phyloP scores from a whole-genome alignment of 2,329 filamentous ascomycete species.

The Septoria petroselini region DNA sequence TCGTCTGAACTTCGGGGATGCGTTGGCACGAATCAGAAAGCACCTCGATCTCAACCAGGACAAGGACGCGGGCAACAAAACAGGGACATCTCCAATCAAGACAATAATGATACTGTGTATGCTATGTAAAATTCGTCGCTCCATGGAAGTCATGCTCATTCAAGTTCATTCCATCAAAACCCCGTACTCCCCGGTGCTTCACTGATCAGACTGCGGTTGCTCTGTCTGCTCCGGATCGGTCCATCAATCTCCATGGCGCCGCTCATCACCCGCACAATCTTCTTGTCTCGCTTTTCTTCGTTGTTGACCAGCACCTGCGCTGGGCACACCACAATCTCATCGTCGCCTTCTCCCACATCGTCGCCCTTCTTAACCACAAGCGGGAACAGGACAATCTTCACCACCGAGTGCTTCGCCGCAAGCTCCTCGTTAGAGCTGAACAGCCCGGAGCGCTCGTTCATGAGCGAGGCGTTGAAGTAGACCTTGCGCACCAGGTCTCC shows the following conservation, averaged over 20 bases:
- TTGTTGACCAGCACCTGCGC: constrained; percentile 78
- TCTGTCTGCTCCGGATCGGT: constrained; percentile 30
- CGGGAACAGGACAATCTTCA: constrained; percentile 92
- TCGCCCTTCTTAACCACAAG: constrained; percentile 95
- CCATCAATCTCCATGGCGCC: constrained; percentile 50
- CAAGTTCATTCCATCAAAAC: no score
- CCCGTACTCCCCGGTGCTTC: constrained; percentile 26
- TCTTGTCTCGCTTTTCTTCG: constrained; percentile 42
- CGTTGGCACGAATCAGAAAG: no score
- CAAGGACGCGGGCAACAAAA: no score
- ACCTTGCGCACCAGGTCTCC: constrained; percentile 87
- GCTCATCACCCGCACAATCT: constrained; percentile 50
- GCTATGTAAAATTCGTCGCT: constrained; percentile 5
- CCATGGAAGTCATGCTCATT: constrained; percentile 9
- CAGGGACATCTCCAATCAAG: no score
- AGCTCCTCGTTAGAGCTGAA: constrained; percentile 72
- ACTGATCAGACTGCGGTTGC: constrained; percentile 35
- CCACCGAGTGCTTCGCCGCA: constrained; percentile 70
- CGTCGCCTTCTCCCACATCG: constrained; percentile 79
- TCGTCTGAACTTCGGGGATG: no score
- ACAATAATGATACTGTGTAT: constrained; percentile 7
- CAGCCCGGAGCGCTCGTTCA: constrained; percentile 85
- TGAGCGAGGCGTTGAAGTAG: constrained; percentile 85
- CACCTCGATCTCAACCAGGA: no score
- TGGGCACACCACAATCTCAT: constrained; percentile 92